Evolutionary conservation across 2,329 filamentous ascomycete genomes (phyloP).

Genomic region (Nannizziopsis arthrosporioides): DNA sequence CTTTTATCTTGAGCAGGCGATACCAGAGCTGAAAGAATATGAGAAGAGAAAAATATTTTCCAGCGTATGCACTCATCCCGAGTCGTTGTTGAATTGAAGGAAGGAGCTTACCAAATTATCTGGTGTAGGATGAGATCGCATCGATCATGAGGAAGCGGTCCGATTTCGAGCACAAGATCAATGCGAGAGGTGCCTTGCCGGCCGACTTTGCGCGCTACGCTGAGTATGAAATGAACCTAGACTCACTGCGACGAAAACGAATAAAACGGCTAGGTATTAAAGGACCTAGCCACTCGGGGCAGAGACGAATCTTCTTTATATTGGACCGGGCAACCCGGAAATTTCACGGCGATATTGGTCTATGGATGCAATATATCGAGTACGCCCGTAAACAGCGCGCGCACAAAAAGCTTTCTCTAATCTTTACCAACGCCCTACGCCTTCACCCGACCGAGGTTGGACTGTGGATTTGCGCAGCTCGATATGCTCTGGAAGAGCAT

Average conservation of each 20-base stretch:
- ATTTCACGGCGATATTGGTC: slow-evolving; percentile 64
- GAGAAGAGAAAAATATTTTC: slow-evolving; percentile 85
- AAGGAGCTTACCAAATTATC: slow-evolving; percentile 1
- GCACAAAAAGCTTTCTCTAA: slow-evolving; percentile 48
- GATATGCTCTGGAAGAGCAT: slow-evolving; percentile 62
- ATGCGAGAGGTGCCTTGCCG: slow-evolving; percentile 64
- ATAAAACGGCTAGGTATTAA: slow-evolving; percentile 70
- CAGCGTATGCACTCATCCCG: slow-evolving; percentile 43
- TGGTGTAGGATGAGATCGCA: slow-evolving; percentile 66
- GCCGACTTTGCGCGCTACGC: slow-evolving; percentile 77
- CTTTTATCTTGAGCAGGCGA: slow-evolving; percentile 83
- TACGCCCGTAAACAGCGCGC: slow-evolving; percentile 61
- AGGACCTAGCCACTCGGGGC: slow-evolving; percentile 57
- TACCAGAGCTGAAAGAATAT: slow-evolving; percentile 84
- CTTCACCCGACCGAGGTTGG: slow-evolving; percentile 74
- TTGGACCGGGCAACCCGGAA: slow-evolving; percentile 76
- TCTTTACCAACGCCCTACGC: slow-evolving; percentile 58
- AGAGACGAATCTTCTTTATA: slow-evolving; percentile 76
- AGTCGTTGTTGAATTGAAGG: neutral
- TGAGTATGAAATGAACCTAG: slow-evolving; percentile 55
- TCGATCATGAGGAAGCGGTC: slow-evolving; percentile 82
- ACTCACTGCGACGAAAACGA: slow-evolving; percentile 68
- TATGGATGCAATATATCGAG: slow-evolving; percentile 86
- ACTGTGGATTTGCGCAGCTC: slow-evolving; percentile 75
- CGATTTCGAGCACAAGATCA: slow-evolving; percentile 83